Conservation (phyloP, 495 filamentous ascomycete species). For the Entonaema liquescens region DNA sequence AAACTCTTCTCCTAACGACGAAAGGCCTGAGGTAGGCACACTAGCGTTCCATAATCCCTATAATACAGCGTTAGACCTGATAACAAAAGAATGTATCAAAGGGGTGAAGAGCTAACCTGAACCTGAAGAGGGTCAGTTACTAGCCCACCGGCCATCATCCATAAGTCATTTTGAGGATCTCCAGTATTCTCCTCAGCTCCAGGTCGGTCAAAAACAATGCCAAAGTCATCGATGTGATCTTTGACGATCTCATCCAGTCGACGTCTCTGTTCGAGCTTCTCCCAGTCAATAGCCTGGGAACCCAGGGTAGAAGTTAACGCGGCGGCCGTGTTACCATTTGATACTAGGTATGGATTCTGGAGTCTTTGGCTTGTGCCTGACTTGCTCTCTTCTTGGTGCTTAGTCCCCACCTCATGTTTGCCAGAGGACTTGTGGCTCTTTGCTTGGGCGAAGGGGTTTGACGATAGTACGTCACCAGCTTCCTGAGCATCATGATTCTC, state of each 20-base stretch:
- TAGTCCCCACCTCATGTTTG: background rate
- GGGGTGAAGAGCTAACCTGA: background rate
- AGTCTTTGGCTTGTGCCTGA: background rate
- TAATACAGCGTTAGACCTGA: background rate
- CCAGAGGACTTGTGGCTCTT: background rate
- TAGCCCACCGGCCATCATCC: slow-evolving; percentile 17
- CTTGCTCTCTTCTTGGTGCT: background rate
- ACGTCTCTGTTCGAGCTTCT: slow-evolving; percentile 6
- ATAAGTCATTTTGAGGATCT: background rate
- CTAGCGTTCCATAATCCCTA: background rate
- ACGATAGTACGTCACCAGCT: background rate
- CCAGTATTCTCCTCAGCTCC: background rate
- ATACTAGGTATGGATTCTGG: background rate
- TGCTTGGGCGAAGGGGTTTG: background rate
- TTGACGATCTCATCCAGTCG: slow-evolving; percentile 24
- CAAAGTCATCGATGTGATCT: slow-evolving; percentile 4
- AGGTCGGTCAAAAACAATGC: slow-evolving; percentile 16
- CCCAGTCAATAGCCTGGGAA: background rate
- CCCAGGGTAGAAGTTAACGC: background rate
- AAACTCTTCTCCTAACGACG: background rate
- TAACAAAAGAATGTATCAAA: background rate
- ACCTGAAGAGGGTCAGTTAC: slow-evolving; percentile 3
- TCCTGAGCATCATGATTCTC: background rate
- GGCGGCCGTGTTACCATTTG: background rate
- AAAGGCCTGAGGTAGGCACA: background rate